Evolutionary conservation across 139 green algal species (phyloP).

Genomic region (Coelastrella sp.): DNA sequence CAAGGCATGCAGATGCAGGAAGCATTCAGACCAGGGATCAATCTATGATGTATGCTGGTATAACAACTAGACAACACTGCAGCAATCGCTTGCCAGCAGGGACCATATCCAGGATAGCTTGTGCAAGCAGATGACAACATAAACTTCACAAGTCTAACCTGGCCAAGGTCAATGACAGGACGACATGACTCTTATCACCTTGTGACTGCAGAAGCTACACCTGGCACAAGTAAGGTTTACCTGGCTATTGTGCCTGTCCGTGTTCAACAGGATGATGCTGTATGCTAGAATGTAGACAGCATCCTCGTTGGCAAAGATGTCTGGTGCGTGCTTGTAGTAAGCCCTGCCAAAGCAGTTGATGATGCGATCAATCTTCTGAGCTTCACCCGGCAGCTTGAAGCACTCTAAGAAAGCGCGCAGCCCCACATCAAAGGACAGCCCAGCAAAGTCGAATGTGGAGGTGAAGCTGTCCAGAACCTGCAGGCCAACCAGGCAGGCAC

Average conservation of each 20-base stretch:
- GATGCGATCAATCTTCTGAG: conserved; percentile 99
- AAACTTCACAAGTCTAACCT: no score
- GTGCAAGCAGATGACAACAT: no score
- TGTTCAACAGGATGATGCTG: conserved; percentile 99
- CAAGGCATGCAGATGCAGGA: not conserved
- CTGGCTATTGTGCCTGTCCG: conserved; percentile 93
- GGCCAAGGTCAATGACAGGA: not conserved
- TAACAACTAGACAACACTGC: not conserved
- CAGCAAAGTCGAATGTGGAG: conserved; percentile 86
- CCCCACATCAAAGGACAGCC: conserved; percentile 89
- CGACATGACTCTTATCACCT: not conserved
- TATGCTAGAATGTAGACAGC: conserved; percentile 97
- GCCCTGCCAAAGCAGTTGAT: conserved; percentile 72
- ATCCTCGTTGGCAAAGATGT: conserved; percentile 61
- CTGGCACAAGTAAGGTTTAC: not conserved
- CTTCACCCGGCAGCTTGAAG: conserved; percentile 95
- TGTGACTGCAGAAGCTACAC: not conserved
- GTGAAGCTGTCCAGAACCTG: conserved; percentile 96
- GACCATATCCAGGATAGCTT: no score
- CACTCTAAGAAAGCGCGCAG: conserved; percentile 82
- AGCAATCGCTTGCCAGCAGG: no score
- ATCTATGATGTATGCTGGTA: not conserved
- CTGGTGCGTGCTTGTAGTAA: conserved; percentile 42
- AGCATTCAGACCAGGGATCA: not conserved
- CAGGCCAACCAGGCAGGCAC: not conserved